Base-by-base conservation (phyloP, 768 basidiomycete genomes). In the Rhodosporidiobolus sp. region DNA sequence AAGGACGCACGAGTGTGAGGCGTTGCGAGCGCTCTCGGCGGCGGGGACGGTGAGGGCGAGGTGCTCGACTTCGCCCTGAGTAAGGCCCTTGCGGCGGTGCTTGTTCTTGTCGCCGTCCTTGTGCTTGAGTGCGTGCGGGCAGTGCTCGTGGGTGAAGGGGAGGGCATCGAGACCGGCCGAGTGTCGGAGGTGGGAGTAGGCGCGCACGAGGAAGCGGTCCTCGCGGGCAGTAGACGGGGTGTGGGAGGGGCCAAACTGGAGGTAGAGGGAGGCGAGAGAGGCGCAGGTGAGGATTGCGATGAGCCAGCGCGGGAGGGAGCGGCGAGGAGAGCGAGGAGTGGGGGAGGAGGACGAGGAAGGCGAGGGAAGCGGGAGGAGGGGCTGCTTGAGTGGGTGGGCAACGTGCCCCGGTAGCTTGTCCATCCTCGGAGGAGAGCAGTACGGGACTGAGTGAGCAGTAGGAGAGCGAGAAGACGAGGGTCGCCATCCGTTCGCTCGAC, bases 1-100 rank as follows among this genome's bases (percentile, higher is more conserved):
- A 35, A 26, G 24, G 26, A 59, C 68, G 54, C 19, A 69, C 72
- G 64, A 38, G n/a, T 66, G 30, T 8, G 72, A 73, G 7, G 65
- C 62, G 1, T 35, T 24, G 4, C 48, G 16, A 1, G 74, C 67
- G 16, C 34, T 19, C 16, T 53, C 67, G 0, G 50, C 43, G 9
- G 32, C 7, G 0, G 68, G 73, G 38, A 64, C 30, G 17, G 28
- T 26, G 30, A 63, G 48, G 49, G 46, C 49, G 3, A 34, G 11
- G 26, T 53, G 43, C 49, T 56, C 45, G 60, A 68, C 53, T 11
- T 62, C 46, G 55, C 38, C 54, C 16, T 19, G 9, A 30, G 45
- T 49, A 7, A 28, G 30, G n/a, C 14, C 24, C 48, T 60, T 46
- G 32, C 20, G 26, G 34, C 9, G 35, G 28, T 28, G 22, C 38